A percentile compares a stretch with the other conserved stretches of the same genome.
These are phyloP conservation scores for Melampsora larici-populina DNA, from an alignment of 1,284 basidiomycete species.

Conservation along the genomic window DNA sequence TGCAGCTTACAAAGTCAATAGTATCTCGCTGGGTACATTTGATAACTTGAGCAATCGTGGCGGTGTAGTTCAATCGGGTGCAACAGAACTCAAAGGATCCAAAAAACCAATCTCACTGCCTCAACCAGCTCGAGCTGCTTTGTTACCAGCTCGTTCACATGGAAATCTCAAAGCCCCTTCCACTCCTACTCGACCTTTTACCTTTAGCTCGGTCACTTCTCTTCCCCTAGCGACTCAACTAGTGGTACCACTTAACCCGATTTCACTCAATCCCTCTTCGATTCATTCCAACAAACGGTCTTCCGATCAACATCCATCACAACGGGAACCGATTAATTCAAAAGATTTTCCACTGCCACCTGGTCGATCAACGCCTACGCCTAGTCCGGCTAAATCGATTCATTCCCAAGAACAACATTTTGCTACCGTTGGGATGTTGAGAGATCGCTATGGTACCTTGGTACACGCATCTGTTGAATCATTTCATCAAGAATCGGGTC, in stretches of 20 bases:
- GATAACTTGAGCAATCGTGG: conserved; percentile 60
- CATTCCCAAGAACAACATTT: conserved; percentile 52
- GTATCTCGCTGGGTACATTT: conserved; percentile 86
- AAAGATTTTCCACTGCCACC: conserved; percentile 47
- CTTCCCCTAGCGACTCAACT: not conserved
- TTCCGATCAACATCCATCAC: conserved; percentile 49
- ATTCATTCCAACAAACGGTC: conserved; percentile 47
- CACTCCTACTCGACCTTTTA: not conserved
- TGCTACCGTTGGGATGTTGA: conserved; percentile 33
- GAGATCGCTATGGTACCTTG: conserved; percentile 34
- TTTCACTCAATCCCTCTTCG: not conserved
- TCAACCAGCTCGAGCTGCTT: conserved; percentile 52
- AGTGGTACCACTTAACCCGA: not conserved
- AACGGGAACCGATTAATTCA: conserved; percentile 44
- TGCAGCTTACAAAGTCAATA: conserved; percentile 90
- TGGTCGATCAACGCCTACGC: conserved; percentile 48
- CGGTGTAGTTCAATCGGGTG: conserved; percentile 25
- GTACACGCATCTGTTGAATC: conserved; percentile 76
- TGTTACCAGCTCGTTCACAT: conserved; percentile 44
- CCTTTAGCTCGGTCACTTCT: too few relatives aligned
- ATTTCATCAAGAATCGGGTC: conserved; percentile 91
- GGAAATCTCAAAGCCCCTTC: not conserved
- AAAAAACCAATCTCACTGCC: conserved; percentile 54
- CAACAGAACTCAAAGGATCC: conserved; percentile 31
- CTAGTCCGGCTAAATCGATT: conserved; percentile 45